Evolutionary conservation across 2,329 filamentous ascomycete genomes (phyloP), one percentile per base, ranked within the genome.

Genomic region (Chrysosphaeria jannelii): DNA sequence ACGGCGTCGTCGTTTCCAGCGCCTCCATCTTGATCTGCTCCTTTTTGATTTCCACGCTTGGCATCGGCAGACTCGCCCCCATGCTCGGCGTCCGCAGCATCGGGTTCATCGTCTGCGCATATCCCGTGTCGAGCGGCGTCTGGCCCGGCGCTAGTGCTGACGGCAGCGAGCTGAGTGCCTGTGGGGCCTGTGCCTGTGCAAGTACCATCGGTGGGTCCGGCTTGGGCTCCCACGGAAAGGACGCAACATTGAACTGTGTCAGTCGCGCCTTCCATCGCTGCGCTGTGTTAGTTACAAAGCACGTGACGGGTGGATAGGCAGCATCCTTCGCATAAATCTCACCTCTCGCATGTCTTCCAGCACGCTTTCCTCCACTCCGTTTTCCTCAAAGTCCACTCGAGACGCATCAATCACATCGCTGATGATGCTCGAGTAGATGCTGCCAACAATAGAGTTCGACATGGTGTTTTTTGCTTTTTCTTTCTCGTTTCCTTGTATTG

Each of bases 231-330:
- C 85, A 97, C 8, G 85, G 81, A 41, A 93, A 91, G 27, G 61
- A 53, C 28, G 85, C 85, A 30, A 93, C 69, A 33, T 70, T 64
- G 33, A 88, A 64, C 34, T 65, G 63, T 2, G 79, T 71, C 17
- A 97, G 57, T 46, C 88, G 91, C 36, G 67, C 57, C 52, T 93
- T 79, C 85, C 85, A 97, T 48, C 68, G 74, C 79, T 93, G 40
- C 10, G 12, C 6, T 9, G 20, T 22, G 8, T 25, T 11, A 27
- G 14, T 13, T 7, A n/a, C 13, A 14, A n/a, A n/a, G n/a, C n/a
- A n/a, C n/a, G n/a, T n/a, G n/a, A 16, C 14, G 16, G 8, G 19
- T 13, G 21, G 21, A n/a, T 14, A 23, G 20, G 8, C 8, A 23
- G 8, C n/a, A n/a, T n/a, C n/a, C n/a, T n/a, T n/a, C 15, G 13